phyloP scores from a whole-genome alignment of 495 filamentous ascomycete species.

The Podospora pseudocomata region DNA sequence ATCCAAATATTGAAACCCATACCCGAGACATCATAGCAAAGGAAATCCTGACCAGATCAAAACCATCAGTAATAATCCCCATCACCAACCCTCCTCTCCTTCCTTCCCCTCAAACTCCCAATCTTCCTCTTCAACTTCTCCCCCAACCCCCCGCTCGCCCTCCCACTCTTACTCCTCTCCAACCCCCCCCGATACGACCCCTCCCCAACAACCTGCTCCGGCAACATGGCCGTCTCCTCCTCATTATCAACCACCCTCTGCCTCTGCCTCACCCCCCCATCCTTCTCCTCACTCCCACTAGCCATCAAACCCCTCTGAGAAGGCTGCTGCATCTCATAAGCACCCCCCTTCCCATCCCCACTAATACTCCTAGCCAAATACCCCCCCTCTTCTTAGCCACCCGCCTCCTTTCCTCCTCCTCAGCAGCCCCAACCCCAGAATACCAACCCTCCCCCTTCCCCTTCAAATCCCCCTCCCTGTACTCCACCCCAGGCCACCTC shows the following conservation, averaged over 20 bases:
- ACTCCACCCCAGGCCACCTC: conserved; percentile 64
- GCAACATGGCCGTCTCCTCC: background rate
- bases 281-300: background rate
- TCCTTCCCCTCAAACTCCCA: background rate
- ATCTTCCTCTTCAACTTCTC: background rate
- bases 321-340: background rate
- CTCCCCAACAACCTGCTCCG: background rate
- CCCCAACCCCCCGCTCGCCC: background rate
- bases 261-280: background rate
- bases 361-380: background rate
- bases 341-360: background rate
- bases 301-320: background rate
- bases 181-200: background rate
- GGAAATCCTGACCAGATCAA: background rate
- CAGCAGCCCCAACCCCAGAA: conserved; percentile 64
- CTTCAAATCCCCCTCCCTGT: conserved; percentile 67
- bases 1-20: background rate
- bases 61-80: background rate
- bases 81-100: background rate
- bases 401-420: conserved; percentile 35
- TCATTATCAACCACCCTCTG: background rate
- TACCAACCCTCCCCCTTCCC: conserved; percentile 77
- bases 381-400: background rate
- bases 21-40: background rate
- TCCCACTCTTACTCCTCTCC: background rate